These are phyloP conservation scores for Apiospora rasikravindrae DNA, from an alignment of 2,329 filamentous ascomycete species.

Conservation along the genomic window DNA sequence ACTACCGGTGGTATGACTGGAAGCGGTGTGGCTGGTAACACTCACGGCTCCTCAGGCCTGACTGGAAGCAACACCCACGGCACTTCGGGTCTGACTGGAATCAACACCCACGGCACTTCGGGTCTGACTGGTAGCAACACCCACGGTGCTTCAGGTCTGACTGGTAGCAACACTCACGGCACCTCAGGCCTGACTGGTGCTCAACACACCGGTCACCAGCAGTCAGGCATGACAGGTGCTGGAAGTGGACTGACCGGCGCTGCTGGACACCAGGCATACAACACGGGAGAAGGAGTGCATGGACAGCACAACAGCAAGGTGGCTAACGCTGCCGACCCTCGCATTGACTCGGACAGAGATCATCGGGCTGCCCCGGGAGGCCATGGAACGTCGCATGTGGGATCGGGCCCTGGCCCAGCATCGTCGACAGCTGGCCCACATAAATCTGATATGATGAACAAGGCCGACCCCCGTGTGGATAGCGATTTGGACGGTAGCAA, in stretches of 20 bases:
- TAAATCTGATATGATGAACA: constrained; percentile 49
- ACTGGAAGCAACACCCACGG: background rate
- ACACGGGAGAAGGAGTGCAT: constrained; percentile 25
- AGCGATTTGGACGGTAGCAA: constrained; percentile 59
- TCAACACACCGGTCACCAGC: background rate
- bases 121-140: background rate
- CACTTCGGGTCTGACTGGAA: background rate
- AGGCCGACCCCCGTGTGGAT: constrained; percentile 59
- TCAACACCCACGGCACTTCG: background rate
- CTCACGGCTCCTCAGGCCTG: constrained; percentile 27
- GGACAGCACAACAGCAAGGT: constrained; percentile 39
- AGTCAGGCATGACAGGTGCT: background rate
- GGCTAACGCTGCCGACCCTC: constrained; percentile 39
- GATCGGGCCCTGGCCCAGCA: constrained; percentile 29
- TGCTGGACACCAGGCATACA: constrained; percentile 15
- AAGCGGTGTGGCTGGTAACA: constrained; percentile 17
- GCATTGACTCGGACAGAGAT: constrained; percentile 41
- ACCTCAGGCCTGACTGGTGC: background rate
- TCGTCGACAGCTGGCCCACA: constrained; percentile 46
- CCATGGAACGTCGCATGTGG: constrained; percentile 29
- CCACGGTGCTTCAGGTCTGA: background rate
- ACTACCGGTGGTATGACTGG: background rate
- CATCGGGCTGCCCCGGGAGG: constrained; percentile 35
- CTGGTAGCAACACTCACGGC: no score
- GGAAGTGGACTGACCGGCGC: background rate